These are phyloP conservation scores for Aspergillus wentii DNA, from an alignment of 495 filamentous ascomycete species.

Conservation along the genomic window DNA sequence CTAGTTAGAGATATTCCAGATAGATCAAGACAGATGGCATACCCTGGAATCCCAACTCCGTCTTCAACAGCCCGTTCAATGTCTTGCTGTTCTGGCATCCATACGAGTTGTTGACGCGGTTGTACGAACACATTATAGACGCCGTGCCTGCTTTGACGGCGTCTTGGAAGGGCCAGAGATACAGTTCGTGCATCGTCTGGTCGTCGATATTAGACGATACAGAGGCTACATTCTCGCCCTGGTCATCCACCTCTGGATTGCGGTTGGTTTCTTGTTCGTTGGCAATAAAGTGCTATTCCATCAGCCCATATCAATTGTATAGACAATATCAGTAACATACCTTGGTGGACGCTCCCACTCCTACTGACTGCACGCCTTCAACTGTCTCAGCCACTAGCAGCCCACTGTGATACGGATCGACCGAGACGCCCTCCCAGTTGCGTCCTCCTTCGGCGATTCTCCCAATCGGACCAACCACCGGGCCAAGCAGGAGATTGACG, in stretches of 20 bases:
- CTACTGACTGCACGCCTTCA: slow-evolving; percentile 62
- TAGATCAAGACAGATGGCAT: no score
- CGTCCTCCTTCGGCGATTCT: slow-evolving; percentile 74
- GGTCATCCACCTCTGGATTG: slow-evolving; percentile 14
- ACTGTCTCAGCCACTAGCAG: slow-evolving; percentile 54
- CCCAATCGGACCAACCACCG: slow-evolving; percentile 68
- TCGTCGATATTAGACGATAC: slow-evolving; percentile 62
- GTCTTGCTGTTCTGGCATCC: slow-evolving; percentile 59
- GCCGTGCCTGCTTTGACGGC: slow-evolving; percentile 47
- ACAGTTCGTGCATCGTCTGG: slow-evolving; percentile 66
- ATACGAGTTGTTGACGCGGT: slow-evolving; percentile 64
- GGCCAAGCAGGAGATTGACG: slow-evolving; percentile 51
- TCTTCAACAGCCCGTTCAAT: slow-evolving; percentile 54
- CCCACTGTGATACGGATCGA: slow-evolving; percentile 66
- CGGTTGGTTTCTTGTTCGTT: slow-evolving; percentile 84
- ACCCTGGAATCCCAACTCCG: slow-evolving; percentile 54
- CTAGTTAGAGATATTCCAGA: slow-evolving; percentile 62
- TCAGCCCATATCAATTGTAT: slow-evolving; percentile 36
- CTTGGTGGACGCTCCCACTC: slow-evolving; percentile 70
- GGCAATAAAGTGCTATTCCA: slow-evolving; percentile 65
- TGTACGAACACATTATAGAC: slow-evolving; percentile 56
- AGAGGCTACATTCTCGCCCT: slow-evolving; percentile 38
- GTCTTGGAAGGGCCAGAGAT: slow-evolving; percentile 60
- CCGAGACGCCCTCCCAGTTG: slow-evolving; percentile 81
- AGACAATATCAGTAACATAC: slow-evolving; percentile 19